Conservation (phyloP, 192 early-diverging fungal species). For the Linderina pennispora region DNA sequence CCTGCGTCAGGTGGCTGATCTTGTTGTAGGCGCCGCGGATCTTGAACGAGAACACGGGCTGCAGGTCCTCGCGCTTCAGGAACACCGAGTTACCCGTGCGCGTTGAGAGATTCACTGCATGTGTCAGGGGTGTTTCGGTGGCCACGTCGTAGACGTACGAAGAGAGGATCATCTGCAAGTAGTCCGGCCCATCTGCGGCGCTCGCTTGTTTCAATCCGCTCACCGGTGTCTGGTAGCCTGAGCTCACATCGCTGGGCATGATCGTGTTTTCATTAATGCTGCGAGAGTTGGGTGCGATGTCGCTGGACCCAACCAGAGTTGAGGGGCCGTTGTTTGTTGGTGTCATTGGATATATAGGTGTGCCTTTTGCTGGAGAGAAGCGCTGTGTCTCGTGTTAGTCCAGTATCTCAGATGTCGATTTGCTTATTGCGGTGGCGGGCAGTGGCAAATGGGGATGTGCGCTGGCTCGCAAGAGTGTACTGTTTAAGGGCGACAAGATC, state of each 20-base stretch:
- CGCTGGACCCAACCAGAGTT: too few relatives aligned
- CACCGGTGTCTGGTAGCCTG: background rate
- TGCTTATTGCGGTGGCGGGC: too few relatives aligned
- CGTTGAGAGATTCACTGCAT: slow-evolving; percentile 74
- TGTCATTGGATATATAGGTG: too few relatives aligned
- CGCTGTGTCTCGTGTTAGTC: too few relatives aligned
- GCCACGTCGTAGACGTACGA: slow-evolving; percentile 94
- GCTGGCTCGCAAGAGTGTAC: too few relatives aligned
- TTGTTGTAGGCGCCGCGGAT: slow-evolving; percentile 95
- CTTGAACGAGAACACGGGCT: slow-evolving; percentile 98
- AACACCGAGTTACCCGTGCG: slow-evolving; percentile 64
- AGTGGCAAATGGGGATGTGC: too few relatives aligned
- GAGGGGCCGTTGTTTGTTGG: too few relatives aligned
- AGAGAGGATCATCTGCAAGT: slow-evolving; percentile 88
- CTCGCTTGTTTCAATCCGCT: background rate
- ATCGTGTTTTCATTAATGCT: slow-evolving; percentile 41
- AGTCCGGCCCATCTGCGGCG: slow-evolving; percentile 56
- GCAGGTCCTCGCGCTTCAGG: slow-evolving; percentile 95
- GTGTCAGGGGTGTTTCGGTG: slow-evolving; percentile 81
- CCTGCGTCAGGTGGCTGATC: slow-evolving; percentile 71
- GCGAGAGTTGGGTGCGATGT: slow-evolving; percentile 29
- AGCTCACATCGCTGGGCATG: slow-evolving; percentile 10
- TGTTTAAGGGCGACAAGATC: too few relatives aligned
- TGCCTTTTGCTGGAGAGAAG: too few relatives aligned
- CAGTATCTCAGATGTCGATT: too few relatives aligned